These are phyloP conservation scores for Gracilaria vermiculophylla DNA, from an alignment of 23 red algal species.

Conservation along the genomic window DNA sequence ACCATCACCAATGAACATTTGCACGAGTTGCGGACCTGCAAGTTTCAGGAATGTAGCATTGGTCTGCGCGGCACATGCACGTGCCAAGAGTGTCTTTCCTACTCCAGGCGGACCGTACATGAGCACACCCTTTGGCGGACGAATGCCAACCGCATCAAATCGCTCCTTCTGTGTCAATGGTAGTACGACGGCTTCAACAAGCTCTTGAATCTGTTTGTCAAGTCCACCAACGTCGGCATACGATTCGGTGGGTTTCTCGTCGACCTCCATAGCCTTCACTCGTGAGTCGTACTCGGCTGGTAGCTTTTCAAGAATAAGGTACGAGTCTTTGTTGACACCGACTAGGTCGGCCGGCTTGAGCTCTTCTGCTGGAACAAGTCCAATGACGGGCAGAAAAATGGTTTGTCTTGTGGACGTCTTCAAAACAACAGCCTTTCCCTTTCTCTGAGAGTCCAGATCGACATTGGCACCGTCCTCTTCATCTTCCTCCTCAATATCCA, in stretches of 20 bases:
- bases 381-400: constrained; percentile 93
- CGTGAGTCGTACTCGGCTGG: constrained; percentile 97
- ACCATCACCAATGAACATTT: constrained; percentile 99
- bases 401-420: constrained; percentile 98
- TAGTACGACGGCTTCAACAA: constrained; percentile 97
- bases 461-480: constrained; percentile 88
- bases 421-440: constrained; percentile 87
- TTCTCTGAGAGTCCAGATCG: constrained; percentile 82
- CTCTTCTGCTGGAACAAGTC: constrained; percentile 83
- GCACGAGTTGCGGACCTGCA: constrained; percentile 94
- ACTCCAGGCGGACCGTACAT: constrained; percentile 99
- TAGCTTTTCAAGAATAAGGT: constrained; percentile 94
- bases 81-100: constrained; percentile 97
- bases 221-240: constrained; percentile 96
- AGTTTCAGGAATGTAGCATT: constrained; percentile 99
- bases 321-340: constrained; percentile 99
- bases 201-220: constrained; percentile 99
- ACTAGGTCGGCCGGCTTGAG: constrained; percentile 97
- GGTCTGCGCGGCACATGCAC: constrained; percentile 98
- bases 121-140: constrained; percentile 97
- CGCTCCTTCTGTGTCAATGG: constrained; percentile 94
- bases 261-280: constrained; percentile 99
- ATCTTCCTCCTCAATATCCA: constrained; percentile 84
- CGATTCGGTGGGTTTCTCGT: constrained; percentile 96
- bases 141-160: constrained; percentile 96